Evolutionary conservation across 2,329 filamentous ascomycete genomes (phyloP), one percentile per base, ranked within the genome.

Genomic region (Pseudomassariella vexata): DNA sequence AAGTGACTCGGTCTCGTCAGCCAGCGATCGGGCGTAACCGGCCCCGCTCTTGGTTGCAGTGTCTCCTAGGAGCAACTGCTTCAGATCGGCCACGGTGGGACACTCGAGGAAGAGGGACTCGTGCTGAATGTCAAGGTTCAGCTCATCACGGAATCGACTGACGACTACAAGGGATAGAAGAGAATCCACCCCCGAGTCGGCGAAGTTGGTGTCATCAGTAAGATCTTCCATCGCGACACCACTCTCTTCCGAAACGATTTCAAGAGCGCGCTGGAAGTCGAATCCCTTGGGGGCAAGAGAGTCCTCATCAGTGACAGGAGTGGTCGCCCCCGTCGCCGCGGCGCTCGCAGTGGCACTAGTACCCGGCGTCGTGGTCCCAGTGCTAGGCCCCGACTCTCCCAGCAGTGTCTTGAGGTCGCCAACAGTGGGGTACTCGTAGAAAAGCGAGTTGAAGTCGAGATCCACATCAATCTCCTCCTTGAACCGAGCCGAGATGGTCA

Each of bases 401-500:
- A 43, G 19, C 32, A 41, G 37, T 5, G 4, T 24, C 20, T 40
- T 44, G 12, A 45, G 32, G n/a, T 45, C 38, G 4, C 36, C 38
- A 5, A 41, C 35, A 6, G 54, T 55, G 10, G 46, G 46, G 27
- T 42, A 45, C n/a, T 52, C 46, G 24, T 42, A 32, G 25, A 58
- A 49, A 8, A 54, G 30, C 2, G 48, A 38, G 9, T 41, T 40
- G 28, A 42, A 45, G 25, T 46, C 38, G 14, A 57, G 28, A 16
- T 54, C 50, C 16, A 53, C 16, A 6, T 45, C 48, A 6, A 60
- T 41, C 32, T 59, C 47, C 24, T 58, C 52, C 10, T 44, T 44
- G 36, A 60, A 50, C 5, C 54, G 45, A 9, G 44, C 48, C 0
- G 47, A 40, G 21, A 60, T 53, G 3, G 49, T 50, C 18, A 61